These are phyloP conservation scores for Arabidopsis thaliana DNA, from an alignment of 345 rosid genomes.

Conservation along the genomic window TAIR10.1 NC_003076.8:4189001-4189500, in stretches of 20 bases:
- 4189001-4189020: conserved; percentile 4
- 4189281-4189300: neutral
- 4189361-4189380: conserved; percentile 29
- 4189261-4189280: neutral
- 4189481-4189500: conserved; percentile 1
- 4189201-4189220: neutral
- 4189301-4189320: conserved; percentile 20
- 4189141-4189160: neutral
- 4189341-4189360: conserved; percentile 39
- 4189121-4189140: neutral
- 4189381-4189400: conserved; percentile 17
- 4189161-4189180: neutral
- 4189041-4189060: conserved; percentile 1
- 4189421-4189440: conserved; percentile 17
- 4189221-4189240: neutral
- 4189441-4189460: conserved; percentile 35
- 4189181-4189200: neutral
- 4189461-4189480: neutral
- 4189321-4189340: conserved; percentile 9
- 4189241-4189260: conserved; percentile 6
- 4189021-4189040: conserved; percentile 11
- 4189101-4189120: neutral
- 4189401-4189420: conserved; percentile 32
- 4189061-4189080: neutral
- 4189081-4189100: neutral